Evolutionary conservation across 2,329 filamentous ascomycete species (phyloP).

Genomic region (Fusarium oxysporum): DNA sequence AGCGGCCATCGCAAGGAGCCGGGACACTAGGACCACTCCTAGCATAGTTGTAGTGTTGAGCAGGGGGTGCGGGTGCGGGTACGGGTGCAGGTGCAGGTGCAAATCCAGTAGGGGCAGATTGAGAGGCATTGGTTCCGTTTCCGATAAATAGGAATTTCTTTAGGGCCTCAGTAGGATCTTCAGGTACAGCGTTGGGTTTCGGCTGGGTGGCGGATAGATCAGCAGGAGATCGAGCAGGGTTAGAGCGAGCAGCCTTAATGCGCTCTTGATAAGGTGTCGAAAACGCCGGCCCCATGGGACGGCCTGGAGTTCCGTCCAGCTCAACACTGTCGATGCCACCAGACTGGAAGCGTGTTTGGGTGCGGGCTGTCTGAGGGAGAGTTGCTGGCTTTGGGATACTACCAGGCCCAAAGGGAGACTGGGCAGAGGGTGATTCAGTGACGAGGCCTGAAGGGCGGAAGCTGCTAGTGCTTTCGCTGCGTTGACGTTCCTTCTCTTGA

Average conservation of each 20-base stretch:
- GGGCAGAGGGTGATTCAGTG: conserved; percentile 65
- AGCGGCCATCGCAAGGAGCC: conserved; percentile 17
- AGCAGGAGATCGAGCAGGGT: conserved; percentile 39
- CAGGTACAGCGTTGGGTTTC: conserved; percentile 27
- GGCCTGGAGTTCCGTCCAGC: conserved; percentile 69
- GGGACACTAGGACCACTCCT: conserved; percentile 9
- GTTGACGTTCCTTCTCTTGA: conserved; percentile 75
- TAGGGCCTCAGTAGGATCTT: conserved; percentile 60
- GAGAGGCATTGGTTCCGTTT: conserved; percentile 40
- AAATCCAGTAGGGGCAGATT: conserved; percentile 31
- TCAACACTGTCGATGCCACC: conserved; percentile 59
- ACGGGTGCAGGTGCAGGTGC: conserved; percentile 32
- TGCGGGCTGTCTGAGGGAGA: conserved; percentile 44
- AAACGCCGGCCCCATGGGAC: conserved; percentile 72
- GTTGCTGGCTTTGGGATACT: conserved; percentile 39
- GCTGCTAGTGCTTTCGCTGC: conserved; percentile 64
- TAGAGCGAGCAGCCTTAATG: conserved; percentile 65
- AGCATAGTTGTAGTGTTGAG: conserved; percentile 21
- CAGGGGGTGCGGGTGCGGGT: conserved; percentile 28
- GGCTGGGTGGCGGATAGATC: conserved; percentile 22
- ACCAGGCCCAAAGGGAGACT: conserved; percentile 49
- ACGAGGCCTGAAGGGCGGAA: conserved; percentile 53
- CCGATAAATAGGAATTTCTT: conserved; percentile 68
- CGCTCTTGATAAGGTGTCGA: conserved; percentile 74
- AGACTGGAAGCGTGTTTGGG: conserved; percentile 37